Evolutionary conservation across 306 rosid species (phyloP), one percentile per base, ranked within the genome.

Genomic region (Geum urbanum): DNA sequence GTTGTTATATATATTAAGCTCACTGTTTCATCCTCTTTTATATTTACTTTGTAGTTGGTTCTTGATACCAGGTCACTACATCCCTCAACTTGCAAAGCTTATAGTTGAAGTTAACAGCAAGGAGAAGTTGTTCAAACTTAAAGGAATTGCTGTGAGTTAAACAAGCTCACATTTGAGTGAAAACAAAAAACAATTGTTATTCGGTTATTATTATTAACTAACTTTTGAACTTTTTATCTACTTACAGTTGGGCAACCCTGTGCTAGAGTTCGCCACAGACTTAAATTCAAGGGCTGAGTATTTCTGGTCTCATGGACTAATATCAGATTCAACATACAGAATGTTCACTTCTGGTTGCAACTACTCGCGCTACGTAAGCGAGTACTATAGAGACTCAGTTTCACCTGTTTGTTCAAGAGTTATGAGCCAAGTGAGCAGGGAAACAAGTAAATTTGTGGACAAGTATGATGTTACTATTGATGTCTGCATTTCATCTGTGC

Each of bases 391-490:
- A 70, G 84, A 65, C 45, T 46, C 69, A 13, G 16, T 84, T 59
- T 77, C 85, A 13, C 72, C 78, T 20, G 47, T 65, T 73, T 76
- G 81, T 19, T 83, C 86, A 67, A 74, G 74, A 63, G 96, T 90
- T 11, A 81, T 88, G 87, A 78, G 81, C 39, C 88, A 68, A 85
- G 96, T 90, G 32, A 88, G 75, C 71, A 79, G 61, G 52, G 94
- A 90, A 81, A 90, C 95, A 9, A 90, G 96, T 75, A 84, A 85
- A 72, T 87, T 85, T 68, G 88, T 88, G 68, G 94, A 88, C 81
- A 85, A 85, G 44, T 85, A 88, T 41, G 94, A 85, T 82, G 94
- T 88, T 10, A 85, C 96, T n/a, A 95, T 90, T 52, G 94, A 90
- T 77, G 91, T 88, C 51, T 90, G 96, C 69, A 79, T 88, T 59